These are phyloP conservation scores for Raffaelea albimanens DNA, from an alignment of 2,329 filamentous ascomycete species.

Conservation along the genomic window DNA sequence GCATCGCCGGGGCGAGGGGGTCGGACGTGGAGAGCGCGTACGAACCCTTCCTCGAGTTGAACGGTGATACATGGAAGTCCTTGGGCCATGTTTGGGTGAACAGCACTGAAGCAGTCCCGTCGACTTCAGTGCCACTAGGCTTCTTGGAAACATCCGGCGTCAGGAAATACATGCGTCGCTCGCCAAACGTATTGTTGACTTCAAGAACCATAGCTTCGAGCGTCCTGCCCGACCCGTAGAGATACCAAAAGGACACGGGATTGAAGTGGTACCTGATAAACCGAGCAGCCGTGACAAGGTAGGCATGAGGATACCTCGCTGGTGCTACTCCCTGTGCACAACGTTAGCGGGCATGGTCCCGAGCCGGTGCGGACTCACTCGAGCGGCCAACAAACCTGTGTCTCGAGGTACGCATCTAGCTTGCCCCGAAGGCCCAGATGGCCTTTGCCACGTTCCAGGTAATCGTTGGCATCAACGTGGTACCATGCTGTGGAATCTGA, in stretches of 20 bases:
- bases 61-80: conserved; percentile 69
- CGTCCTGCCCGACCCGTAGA: conserved; percentile 50
- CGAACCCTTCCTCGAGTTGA: conserved; percentile 52
- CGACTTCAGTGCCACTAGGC: not conserved
- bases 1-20: conserved; percentile 29
- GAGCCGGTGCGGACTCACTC: too few relatives aligned
- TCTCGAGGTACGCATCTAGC: conserved; percentile 47
- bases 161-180: conserved; percentile 58
- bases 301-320: conserved; percentile 54
- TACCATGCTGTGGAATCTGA: conserved; percentile 38
- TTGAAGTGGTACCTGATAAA: conserved; percentile 67
- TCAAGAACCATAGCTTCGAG: conserved; percentile 60
- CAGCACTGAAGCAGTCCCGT: conserved; percentile 8
- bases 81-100: conserved; percentile 52
- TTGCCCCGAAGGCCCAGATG: conserved; percentile 52
- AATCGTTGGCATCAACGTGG: conserved; percentile 48
- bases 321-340: conserved; percentile 44
- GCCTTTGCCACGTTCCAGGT: conserved; percentile 45
- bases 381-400: too few relatives aligned
- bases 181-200: conserved; percentile 69
- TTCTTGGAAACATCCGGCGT: not conserved
- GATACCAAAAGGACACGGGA: conserved; percentile 70
- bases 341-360: not conserved
- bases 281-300: conserved; percentile 60
- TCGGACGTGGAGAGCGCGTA: conserved; percentile 44